Conservation (phyloP, 768 basidiomycete genomes). For the Termitomyces sp. region DNA sequence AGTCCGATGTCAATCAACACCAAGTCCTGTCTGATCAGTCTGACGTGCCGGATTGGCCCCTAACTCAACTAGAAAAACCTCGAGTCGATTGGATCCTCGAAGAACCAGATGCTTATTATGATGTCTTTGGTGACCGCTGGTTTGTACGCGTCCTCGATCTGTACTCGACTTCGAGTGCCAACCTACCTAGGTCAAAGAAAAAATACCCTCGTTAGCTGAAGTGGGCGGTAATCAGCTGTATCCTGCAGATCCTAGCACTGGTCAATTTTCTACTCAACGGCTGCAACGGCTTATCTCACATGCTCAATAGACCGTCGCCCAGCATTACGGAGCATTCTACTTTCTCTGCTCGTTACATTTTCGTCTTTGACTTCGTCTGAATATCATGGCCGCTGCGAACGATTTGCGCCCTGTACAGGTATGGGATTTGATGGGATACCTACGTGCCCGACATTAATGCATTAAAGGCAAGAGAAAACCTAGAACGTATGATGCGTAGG, state of each 20-base stretch:
- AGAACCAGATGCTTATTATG: constrained; percentile 67
- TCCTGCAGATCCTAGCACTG: constrained; percentile 63
- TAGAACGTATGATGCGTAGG: constrained; percentile 77
- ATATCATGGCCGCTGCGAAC: constrained; percentile 87
- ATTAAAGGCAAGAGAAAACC: constrained; percentile 66
- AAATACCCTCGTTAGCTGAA: constrained; percentile 76
- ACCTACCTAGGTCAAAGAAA: constrained; percentile 66
- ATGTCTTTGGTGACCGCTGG: constrained; percentile 86
- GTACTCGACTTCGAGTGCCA: constrained; percentile 5
- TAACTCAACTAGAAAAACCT: constrained; percentile 76
- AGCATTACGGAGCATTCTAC: constrained; percentile 65
- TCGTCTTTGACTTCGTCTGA: constrained; percentile 69
- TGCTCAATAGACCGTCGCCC: constrained; percentile 62
- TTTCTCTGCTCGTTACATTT: constrained; percentile 76
- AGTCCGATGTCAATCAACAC: constrained; percentile 47
- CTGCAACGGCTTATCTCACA: background rate
- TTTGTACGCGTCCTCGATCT: constrained; percentile 52
- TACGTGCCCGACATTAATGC: background rate
- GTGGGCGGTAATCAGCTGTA: constrained; percentile 79
- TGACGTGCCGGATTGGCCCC: constrained; percentile 75
- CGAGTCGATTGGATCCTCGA: constrained; percentile 89
- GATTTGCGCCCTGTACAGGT: constrained; percentile 88
- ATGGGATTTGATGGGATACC: background rate
- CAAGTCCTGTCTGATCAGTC: constrained; percentile 63
- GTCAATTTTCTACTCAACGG: constrained; percentile 26